A percentile compares a stretch with the other conserved stretches of the same genome.
Evolutionary conservation across 192 early-diverging fungal genomes (phyloP).

Genomic region (Coemansia sp.): DNA sequence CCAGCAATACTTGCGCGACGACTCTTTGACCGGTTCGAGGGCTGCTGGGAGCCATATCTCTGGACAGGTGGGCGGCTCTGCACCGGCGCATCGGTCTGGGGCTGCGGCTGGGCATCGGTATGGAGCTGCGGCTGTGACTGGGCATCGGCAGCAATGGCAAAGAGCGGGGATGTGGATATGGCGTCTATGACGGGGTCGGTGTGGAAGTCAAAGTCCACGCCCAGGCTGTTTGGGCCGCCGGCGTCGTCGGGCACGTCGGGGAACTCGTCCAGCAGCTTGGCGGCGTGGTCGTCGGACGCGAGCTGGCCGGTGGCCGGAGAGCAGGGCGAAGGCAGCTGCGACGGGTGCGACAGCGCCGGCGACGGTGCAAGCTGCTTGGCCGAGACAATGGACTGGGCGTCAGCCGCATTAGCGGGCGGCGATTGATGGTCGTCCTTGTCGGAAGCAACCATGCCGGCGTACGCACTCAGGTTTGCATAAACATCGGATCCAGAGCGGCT

Average conservation of each 20-base stretch:
- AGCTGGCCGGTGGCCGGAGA: not conserved
- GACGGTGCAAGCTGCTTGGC: too few species aligned
- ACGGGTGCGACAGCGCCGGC: not conserved
- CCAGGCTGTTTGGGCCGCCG: slow-evolving; percentile 2
- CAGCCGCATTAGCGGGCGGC: not conserved
- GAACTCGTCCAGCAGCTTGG: not conserved
- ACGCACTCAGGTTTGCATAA: slow-evolving; percentile 3
- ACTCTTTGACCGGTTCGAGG: not conserved
- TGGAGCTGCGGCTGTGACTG: not conserved
- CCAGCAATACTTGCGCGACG: slow-evolving; percentile 35
- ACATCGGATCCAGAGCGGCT: not conserved
- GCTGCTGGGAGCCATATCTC: too few species aligned
- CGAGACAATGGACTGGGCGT: too few species aligned
- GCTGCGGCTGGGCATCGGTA: not conserved
- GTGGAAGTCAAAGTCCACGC: slow-evolving; percentile 32
- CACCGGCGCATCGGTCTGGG: not conserved
- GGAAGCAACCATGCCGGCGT: slow-evolving; percentile 1
- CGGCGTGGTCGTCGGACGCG: too few species aligned
- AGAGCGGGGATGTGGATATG: slow-evolving; percentile 28
- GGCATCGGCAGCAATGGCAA: not conserved
- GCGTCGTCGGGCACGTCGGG: not conserved
- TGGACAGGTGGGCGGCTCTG: too few species aligned
- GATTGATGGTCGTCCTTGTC: not conserved
- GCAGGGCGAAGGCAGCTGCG: not conserved
- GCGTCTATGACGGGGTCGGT: slow-evolving; percentile 25